Evolutionary conservation across 78 protist species (phyloP), one percentile per base, ranked within the genome.

Genomic region (Neovahlkampfia damariscottae): DNA sequence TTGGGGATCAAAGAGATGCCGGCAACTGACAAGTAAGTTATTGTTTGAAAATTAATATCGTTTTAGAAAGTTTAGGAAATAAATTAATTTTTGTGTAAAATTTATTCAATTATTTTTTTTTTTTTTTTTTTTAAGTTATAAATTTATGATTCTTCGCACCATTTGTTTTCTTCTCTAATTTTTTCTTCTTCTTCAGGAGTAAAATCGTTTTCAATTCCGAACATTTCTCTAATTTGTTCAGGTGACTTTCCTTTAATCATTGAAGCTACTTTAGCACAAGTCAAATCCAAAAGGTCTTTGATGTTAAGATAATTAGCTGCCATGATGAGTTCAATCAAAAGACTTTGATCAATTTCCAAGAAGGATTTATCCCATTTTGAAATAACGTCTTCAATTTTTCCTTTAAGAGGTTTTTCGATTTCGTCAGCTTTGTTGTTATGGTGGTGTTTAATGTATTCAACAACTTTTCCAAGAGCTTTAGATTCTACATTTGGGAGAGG

Each of bases 121-220:
- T 19, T 50, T 50, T 50, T n/a, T 50, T 50, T n/a, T n/a, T 19
- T n/a, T n/a, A 50, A n/a, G 19, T 50, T 50, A n/a, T n/a, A 50
- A 19, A 19, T 50, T 50, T 72, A 72, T 7, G 76, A 3, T 38
- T 93, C 95, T 78, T 93, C 95, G 80, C 93, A 90, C 96, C 97
- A 94, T 77, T 90, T 85, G 89, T 94, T 92, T 82, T 94, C 98
- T 59, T 88, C 92, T 75, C 93, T 70, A 34, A 92, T 84, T 79
- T 86, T 88, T 67, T 84, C 98, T 77, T 93, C 98, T 58, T 95
- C 98, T 78, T 95, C 97, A 71, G 94, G 95, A 8, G 96, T 90
- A 38, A 95, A 95, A 67, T 95, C 96, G 79, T 90, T 89, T 41
- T 68, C 30, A 36, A 91, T 91, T 82, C 87, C 91, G 92, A 95